Evolutionary conservation across 2,329 filamentous ascomycete genomes (phyloP), one percentile per base, ranked within the genome.

Genomic region (Hymenoscyphus fructigenus): DNA sequence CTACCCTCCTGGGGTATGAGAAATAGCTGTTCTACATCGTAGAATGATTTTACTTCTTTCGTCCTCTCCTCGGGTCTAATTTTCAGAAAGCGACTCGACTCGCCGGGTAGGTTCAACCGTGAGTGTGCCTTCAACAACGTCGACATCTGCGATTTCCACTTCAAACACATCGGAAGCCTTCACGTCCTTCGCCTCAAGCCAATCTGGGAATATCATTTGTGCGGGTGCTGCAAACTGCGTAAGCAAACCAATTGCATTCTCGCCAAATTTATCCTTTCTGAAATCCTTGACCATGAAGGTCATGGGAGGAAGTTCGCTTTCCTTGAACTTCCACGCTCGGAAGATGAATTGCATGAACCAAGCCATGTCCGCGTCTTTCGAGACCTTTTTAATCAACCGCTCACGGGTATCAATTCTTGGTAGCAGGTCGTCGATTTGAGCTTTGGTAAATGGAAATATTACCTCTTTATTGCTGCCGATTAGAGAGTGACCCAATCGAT

Each of bases 331-430:
- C 86, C 85, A 88, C 15, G 84, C 85, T 15, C 86, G 84, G 61
- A 86, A 77, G 36, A 89, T 78, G 28, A 86, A 85, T 71, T 88
- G 85, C 57, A 85, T 77, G 57, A 86, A 81, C 84, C 84, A 88
- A 70, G 84, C 80, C 69, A 68, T 79, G 71, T 55, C 74, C 73
- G 61, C 83, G 6, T 57, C 60, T 2, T 44, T 47, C 14, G 66
- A 36, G 14, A 58, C 61, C 55, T 64, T 59, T n/a, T 63, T 68
- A 2, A 72, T 67, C 17, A 68, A 44, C 41, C 68, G 69, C 64
- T 77, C 75, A 29, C 70, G 68, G 9, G 66, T 65, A 32, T 72
- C 69, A 20, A 76, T 63, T 34, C 65, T 67, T 4, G 73, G 70
- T 20, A 77, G 53, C 3, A 75, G 61, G 29, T 63, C 53, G 29